Conservation (phyloP, 2,329 filamentous ascomycete species). For the Arthroderma sp. region DNA sequence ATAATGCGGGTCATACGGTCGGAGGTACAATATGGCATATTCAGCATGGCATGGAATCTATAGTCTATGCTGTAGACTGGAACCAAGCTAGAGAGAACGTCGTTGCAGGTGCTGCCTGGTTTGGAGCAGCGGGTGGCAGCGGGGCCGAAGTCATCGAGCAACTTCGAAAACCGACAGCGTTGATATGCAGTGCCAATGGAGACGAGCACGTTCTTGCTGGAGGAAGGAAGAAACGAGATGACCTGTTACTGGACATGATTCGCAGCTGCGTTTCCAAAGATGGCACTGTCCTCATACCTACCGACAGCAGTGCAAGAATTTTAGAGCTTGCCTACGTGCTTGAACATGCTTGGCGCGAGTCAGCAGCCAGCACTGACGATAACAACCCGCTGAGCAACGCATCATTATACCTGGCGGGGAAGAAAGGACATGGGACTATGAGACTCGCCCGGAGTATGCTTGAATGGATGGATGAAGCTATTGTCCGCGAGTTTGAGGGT, state of each 20-base stretch:
- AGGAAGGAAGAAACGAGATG: conserved; percentile 69
- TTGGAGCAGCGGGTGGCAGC: conserved; percentile 66
- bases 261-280: conserved; percentile 64
- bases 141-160: conserved; percentile 89
- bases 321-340: conserved; percentile 83
- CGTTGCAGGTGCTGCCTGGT: conserved; percentile 82
- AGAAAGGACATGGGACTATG: conserved; percentile 77
- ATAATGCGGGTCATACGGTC: conserved; percentile 89
- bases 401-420: conserved; percentile 68
- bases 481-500: conserved; percentile 81
- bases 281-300: conserved; percentile 83
- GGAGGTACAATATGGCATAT: conserved; percentile 99
- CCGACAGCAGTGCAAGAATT: conserved; percentile 89
- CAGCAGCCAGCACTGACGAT: conserved; percentile 41
- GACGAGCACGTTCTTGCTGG: conserved; percentile 57
- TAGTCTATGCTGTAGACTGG: conserved; percentile 97
- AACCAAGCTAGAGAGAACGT: conserved; percentile 96
- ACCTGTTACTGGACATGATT: conserved; percentile 70
- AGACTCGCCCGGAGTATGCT: conserved; percentile 88
- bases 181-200: conserved; percentile 82
- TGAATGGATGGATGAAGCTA: conserved; percentile 97
- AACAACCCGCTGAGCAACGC: conserved; percentile 38
- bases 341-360: conserved; percentile 77
- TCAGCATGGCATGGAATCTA: conserved; percentile 88
- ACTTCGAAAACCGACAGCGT: conserved; percentile 77